Evolutionary conservation across 257 asterid species (phyloP).

Genomic region (Solanum tacnaense): DNA sequence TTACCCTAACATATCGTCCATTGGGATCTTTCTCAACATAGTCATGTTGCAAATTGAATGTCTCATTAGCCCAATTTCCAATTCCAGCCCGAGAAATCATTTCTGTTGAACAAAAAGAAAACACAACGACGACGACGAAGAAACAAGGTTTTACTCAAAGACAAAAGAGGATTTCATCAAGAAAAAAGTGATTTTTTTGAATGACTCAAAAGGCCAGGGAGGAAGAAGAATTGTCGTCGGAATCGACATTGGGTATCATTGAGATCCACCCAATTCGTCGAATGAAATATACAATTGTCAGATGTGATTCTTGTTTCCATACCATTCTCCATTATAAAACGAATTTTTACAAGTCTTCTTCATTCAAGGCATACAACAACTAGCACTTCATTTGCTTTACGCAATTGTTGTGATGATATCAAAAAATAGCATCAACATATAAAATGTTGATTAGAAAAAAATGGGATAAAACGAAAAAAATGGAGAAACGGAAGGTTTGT

Average conservation of each 20-base stretch:
- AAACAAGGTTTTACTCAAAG: background rate
- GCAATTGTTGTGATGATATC: background rate
- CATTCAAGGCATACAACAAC: background rate
- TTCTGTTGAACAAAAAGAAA: slow-evolving; percentile 15
- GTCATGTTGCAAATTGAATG: slow-evolving; percentile 21
- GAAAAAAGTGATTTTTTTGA: background rate
- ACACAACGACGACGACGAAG: background rate
- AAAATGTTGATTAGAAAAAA: background rate
- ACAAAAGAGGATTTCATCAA: background rate
- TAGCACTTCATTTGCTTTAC: background rate
- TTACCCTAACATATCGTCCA: slow-evolving; percentile 62
- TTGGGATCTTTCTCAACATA: slow-evolving; percentile 49
- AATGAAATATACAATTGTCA: background rate
- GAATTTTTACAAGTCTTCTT: background rate
- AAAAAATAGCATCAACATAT: background rate
- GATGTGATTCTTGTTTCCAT: slow-evolving; percentile 1
- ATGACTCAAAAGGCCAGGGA: slow-evolving; percentile 23
- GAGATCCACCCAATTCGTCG: background rate
- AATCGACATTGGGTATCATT: slow-evolving; percentile 21
- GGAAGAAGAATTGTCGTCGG: slow-evolving; percentile 1
- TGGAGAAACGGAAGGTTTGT: background rate
- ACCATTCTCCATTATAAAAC: slow-evolving; percentile 9
- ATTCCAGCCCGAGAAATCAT: slow-evolving; percentile 18
- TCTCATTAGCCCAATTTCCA: slow-evolving; percentile 9
- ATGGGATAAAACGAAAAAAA: background rate